Percentiles rank a stretch among this genome's conserved stretches.
Evolutionary conservation across 2,329 filamentous ascomycete species (phyloP).

Genomic region (Huntiella abstrusa): DNA sequence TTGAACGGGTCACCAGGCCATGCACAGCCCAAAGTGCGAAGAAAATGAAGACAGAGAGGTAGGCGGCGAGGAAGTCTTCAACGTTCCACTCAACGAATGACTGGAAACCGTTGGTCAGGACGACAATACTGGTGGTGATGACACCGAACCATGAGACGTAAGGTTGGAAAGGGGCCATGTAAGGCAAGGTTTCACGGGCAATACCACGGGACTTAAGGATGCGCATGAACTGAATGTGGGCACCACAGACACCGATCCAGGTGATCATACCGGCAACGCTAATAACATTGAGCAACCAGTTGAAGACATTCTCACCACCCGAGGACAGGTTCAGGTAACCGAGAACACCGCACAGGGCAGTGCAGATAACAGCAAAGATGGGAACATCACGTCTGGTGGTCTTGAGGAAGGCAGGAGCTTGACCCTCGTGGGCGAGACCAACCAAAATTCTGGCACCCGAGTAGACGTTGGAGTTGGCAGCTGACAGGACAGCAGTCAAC

Average conservation of each 20-base stretch:
- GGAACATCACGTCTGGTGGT: slow-evolving; percentile 42
- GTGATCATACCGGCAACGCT: slow-evolving; percentile 51
- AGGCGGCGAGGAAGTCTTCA: slow-evolving; percentile 42
- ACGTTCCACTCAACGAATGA: slow-evolving; percentile 45
- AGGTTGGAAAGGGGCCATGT: slow-evolving; percentile 41
- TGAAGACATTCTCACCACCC: slow-evolving; percentile 41
- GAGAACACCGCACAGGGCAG: slow-evolving; percentile 40
- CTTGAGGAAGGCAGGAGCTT: slow-evolving; percentile 41
- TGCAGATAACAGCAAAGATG: slow-evolving; percentile 33
- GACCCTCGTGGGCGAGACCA: slow-evolving; percentile 43
- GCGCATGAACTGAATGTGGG: slow-evolving; percentile 47
- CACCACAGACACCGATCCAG: slow-evolving; percentile 47
- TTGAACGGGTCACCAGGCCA: slow-evolving; percentile 30
- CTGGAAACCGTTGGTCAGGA: slow-evolving; percentile 50
- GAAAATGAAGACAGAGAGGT: slow-evolving; percentile 47
- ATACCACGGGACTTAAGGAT: slow-evolving; percentile 37
- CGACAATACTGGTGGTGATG: slow-evolving; percentile 44
- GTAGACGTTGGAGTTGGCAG: slow-evolving; percentile 62
- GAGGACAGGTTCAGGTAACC: slow-evolving; percentile 48
- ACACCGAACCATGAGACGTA: slow-evolving; percentile 47
- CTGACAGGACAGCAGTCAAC: slow-evolving; percentile 58
- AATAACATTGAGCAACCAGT: slow-evolving; percentile 55
- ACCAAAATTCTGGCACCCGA: slow-evolving; percentile 51
- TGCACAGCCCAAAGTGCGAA: slow-evolving; percentile 39
- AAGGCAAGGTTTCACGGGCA: slow-evolving; percentile 37